phyloP scores from a whole-genome alignment of 2,329 filamentous ascomycete species.

The Botryotinia convoluta region DNA sequence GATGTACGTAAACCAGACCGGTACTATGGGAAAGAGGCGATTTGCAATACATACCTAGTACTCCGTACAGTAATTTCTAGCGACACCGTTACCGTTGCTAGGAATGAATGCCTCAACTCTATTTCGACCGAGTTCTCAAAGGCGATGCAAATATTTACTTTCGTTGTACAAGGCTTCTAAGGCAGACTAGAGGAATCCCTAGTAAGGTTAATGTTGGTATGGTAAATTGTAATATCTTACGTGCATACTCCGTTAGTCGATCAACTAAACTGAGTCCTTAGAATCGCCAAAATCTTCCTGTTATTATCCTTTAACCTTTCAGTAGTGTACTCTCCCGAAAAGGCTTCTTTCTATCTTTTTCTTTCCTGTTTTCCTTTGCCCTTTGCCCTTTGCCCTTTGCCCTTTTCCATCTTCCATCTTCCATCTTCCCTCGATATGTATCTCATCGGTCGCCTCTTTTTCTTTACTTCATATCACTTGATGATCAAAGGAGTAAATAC shows the following conservation, averaged over 20 bases:
- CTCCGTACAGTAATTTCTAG: not conserved
- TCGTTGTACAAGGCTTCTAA: not conserved
- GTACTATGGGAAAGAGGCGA: not conserved
- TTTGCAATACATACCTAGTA: not conserved
- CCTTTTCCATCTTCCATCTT: not conserved
- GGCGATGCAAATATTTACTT: not conserved
- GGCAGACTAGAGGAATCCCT: not conserved
- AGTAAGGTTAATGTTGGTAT: not conserved
- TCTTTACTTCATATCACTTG: not conserved
- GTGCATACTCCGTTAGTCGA: not conserved
- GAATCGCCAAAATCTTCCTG: not conserved
- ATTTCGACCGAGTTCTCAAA: not conserved
- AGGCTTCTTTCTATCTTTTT: not conserved
- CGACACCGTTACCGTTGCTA: not conserved
- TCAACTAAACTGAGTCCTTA: not conserved
- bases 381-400: not conserved
- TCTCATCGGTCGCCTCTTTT: not conserved
- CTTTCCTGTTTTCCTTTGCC: not conserved
- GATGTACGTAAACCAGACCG: not conserved
- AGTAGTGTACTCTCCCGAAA: not conserved
- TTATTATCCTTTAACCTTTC: not conserved
- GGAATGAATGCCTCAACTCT: not conserved
- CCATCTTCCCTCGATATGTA: not conserved
- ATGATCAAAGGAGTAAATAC: not conserved
- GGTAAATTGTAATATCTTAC: not conserved